These are phyloP conservation scores for Leptomonas pyrrhocoris DNA, from an alignment of 208 protist species.

Conservation along the genomic window DNA sequence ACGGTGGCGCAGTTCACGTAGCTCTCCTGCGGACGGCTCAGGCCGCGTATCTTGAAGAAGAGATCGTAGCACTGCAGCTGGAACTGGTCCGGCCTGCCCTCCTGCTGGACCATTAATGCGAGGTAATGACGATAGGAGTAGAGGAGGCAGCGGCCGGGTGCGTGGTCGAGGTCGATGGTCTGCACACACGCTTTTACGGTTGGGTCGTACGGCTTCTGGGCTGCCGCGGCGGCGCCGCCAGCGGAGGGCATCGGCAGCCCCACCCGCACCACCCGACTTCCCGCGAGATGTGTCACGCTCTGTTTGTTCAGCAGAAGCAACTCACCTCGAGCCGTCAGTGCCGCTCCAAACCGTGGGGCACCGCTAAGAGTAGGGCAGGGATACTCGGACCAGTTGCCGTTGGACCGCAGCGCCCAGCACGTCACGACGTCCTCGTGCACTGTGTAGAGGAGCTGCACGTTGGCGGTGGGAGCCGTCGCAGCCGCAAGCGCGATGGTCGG, in stretches of 20 bases:
- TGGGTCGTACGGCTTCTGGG: slow-evolving; percentile 23
- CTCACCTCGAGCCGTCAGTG: slow-evolving; percentile 44
- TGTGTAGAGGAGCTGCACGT: slow-evolving; percentile 50
- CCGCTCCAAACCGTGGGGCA: slow-evolving; percentile 28
- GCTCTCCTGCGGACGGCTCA: slow-evolving; percentile 62
- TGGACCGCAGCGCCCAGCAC: slow-evolving; percentile 44
- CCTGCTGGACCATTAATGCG: slow-evolving; percentile 76
- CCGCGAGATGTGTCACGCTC: not conserved
- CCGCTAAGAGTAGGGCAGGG: slow-evolving; percentile 42
- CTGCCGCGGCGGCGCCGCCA: not conserved
- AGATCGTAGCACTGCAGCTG: slow-evolving; percentile 89
- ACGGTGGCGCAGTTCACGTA: slow-evolving; percentile 79
- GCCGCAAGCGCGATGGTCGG: not conserved
- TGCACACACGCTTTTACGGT: slow-evolving; percentile 69
- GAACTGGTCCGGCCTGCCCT: slow-evolving; percentile 46
- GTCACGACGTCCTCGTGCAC: slow-evolving; percentile 64
- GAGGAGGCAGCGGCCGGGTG: slow-evolving; percentile 62
- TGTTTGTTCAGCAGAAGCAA: slow-evolving; percentile 37
- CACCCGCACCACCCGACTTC: slow-evolving; percentile 17
- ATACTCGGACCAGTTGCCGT: slow-evolving; percentile 45
- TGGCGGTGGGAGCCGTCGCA: not conserved
- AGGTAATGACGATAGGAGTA: slow-evolving; percentile 87
- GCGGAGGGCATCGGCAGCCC: slow-evolving; percentile 4
- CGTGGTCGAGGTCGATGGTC: slow-evolving; percentile 64
- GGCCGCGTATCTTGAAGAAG: slow-evolving; percentile 89